Evolutionary conservation across 2,329 filamentous ascomycete species (phyloP), one percentile per base, ranked within the genome.

Genomic region (Cryphonectria japonica): DNA sequence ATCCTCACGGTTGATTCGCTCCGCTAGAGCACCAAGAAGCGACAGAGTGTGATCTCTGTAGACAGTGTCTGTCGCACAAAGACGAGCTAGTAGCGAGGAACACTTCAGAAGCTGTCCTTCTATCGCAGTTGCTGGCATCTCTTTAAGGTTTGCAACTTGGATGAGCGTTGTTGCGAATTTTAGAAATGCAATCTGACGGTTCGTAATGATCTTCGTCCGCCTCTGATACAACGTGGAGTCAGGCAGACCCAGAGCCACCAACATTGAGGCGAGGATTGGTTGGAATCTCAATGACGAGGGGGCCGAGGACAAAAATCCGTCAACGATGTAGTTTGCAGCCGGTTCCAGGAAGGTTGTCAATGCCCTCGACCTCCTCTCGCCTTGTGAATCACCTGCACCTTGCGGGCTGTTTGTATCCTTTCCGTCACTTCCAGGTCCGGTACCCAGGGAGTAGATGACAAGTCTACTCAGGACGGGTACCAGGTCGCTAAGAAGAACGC

Each of bases 71-170:
- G 88, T 85, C 2, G 92, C 92, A 78, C 93, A 95, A 1, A 97
- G 82, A 66, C 93, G 90, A 46, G 93, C 91, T 41, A 97, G 82
- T 50, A 95, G 84, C 1, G 93, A 92, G 1, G 92, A 90, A 26
- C 90, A 89, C 78, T 95, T 94, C 83, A 97, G 97, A 1, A 97
- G 82, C 75, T 95, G 92, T 11, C 87, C 87, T 78, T 97, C 92
- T 9, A 97, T 84, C 69, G 90, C 86, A 62, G 88, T 88, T 19
- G 88, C 88, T 22, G 91, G 85, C 63, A 85, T 86, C 57, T 89
- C 87, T 34, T 92, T 83, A 61, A 91, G 84, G 73, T 88, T 88
- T 9, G 92, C 89, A 62, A 92, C 87, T 72, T 91, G 89, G n/a
- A 96, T 84, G 46, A 97, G 83, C 9, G 86, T 90, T 26, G 89